These are phyloP conservation scores for Clathrospora elynae DNA, from an alignment of 2,329 filamentous ascomycete genomes.

Conservation along the genomic window DNA sequence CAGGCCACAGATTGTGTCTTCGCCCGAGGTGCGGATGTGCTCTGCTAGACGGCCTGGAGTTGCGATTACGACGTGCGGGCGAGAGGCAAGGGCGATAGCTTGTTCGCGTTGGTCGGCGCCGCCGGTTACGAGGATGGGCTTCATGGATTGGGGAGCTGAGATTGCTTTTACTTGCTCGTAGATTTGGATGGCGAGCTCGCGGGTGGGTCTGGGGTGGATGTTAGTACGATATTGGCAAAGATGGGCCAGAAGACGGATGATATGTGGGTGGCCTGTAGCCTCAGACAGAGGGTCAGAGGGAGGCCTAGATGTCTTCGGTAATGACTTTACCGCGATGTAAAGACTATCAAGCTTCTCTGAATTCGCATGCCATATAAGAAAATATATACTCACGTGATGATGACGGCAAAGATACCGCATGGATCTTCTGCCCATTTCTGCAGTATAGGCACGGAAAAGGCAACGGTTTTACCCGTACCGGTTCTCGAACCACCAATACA, in stretches of 20 bases:
- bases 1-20: slow-evolving; percentile 85
- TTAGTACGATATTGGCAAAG: slow-evolving; percentile 13
- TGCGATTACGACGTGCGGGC: slow-evolving; percentile 91
- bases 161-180: slow-evolving; percentile 96
- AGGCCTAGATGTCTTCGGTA: no score
- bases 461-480: slow-evolving; percentile 95
- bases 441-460: slow-evolving; percentile 91
- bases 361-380: neutral
- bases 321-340: no score
- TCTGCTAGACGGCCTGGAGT: slow-evolving; percentile 90
- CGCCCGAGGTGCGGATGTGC: slow-evolving; percentile 87
- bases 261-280: no score
- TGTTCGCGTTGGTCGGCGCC: slow-evolving; percentile 91
- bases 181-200: slow-evolving; percentile 93
- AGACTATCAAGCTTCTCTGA: no score
- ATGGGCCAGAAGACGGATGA: no score
- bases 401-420: slow-evolving; percentile 83
- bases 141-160: slow-evolving; percentile 83
- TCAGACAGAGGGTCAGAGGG: no score
- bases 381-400: slow-evolving; percentile 76
- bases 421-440: slow-evolving; percentile 94
- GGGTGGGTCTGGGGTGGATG: slow-evolving; percentile 38
- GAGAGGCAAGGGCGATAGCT: slow-evolving; percentile 77
- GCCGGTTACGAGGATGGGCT: slow-evolving; percentile 86
- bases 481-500: slow-evolving; percentile 92